Base-by-base conservation (phyloP, 805 yeast genomes). In the Myxozyma sirexii region DNA sequence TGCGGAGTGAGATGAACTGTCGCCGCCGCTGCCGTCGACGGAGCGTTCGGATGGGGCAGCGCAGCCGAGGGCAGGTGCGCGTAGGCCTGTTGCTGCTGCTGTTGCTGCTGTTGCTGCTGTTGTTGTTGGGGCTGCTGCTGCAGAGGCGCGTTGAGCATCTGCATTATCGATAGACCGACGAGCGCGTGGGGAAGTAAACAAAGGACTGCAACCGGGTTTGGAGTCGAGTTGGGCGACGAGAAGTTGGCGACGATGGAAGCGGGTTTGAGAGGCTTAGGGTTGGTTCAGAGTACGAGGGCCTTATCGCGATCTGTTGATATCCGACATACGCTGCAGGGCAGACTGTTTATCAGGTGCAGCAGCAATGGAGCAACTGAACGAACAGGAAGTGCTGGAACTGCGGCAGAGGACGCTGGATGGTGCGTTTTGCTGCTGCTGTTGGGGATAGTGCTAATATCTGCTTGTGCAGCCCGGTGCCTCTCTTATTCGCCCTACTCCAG, bases 401-500 rank as follows among this genome's bases (percentile, higher is more conserved):
- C 53, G 60, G 8, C 29, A 23, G n/a, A 26, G 37, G 17, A 57
- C 59, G 5, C 33, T 64, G n/a, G 59, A 56, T 19, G 62, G 62
- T 54, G 57, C 15, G 56, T 13, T 5, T 39, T 15, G 12, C 13
- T 23, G 4, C 23, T 15, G 8, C 10, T 8, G 42, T 26, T 21
- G n/a, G 23, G 5, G 21, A 5, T 29, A 19, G 35, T 35, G 27
- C 37, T 27, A 39, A 13, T 39, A 7, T 21, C 13, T 15, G 17
- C n/a, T 24, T 17, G n/a, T n/a, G 17, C 58, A 74, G 87, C 87
- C 7, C 76, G 80, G 26, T 73, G 75, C n/a, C 65, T 75, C 29
- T 79, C 88, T 1, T 87, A 87, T 71, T 78, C 85, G 33, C 92
- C 92, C 2, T 88, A 87, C 72, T 87, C 92, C 37, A 83, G 84